Evolutionary conservation across 139 green algal species (phyloP), one percentile per base, ranked within the genome.

Genomic region (Closterium sp.): DNA sequence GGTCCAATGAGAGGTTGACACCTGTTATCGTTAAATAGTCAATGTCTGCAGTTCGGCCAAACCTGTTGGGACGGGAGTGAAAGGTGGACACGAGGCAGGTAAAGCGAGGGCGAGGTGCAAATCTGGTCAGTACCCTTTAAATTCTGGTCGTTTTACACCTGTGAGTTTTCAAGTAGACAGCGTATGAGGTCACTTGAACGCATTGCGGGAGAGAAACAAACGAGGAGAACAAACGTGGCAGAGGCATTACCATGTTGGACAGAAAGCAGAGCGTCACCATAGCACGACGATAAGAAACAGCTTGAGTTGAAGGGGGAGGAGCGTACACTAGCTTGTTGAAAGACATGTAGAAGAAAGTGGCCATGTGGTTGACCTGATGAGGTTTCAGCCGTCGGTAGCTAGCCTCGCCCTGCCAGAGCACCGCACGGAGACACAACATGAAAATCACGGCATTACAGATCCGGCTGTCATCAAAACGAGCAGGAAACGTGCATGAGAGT

Each of bases 341-440:
- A 0, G 90, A 87, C 66, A 88, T 55, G 90, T 93, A 93, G 85
- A 90, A 93, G 87, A 93, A 90, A 4, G 90, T 93, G 87, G 90
- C 90, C 33, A 93, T n/a, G 86, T 87, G 90, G 35, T 93, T 93
- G n/a, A 90, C 19, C 32, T 32, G 19, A 25, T 32, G n/a, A 28
- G 90, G 90, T 5, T 91, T 64, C 28, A 33, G 4, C n/a, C 90
- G 85, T 10, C 84, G 33, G 31, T 90, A 93, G 87, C 36, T 91
- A 21, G 30, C 90, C 35, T 93, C 90, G 43, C 90, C 90, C 90
- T 93, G 90, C 19, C 43, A 69, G 43, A n/a, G n/a, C n/a, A n/a
- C n/a, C n/a, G n/a, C n/a, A n/a, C n/a, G n/a, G 87, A 91, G n/a
- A n/a, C n/a, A n/a, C n/a, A n/a, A n/a, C n/a, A n/a, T n/a, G 23